Evolutionary conservation across 441 rosid species (phyloP).

Genomic region (Arabidopsis lyrata): DNA sequence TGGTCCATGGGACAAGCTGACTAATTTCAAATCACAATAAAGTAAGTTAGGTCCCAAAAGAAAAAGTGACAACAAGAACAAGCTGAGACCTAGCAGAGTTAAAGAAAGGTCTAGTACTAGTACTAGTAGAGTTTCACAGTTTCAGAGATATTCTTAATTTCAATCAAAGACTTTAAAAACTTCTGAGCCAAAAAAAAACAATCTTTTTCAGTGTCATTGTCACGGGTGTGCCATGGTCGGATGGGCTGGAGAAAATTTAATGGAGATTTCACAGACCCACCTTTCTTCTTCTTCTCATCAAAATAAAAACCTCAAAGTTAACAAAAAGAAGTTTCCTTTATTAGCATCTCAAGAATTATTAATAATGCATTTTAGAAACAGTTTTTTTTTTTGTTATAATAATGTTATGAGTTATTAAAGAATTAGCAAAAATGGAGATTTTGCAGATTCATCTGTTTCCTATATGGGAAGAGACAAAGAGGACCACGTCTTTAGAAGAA

Average conservation of each 20-base stretch:
- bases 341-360: neutral
- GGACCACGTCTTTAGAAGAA: conserved; percentile 68
- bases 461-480: conserved; percentile 41
- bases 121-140: conserved; percentile 28
- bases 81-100: conserved; percentile 40
- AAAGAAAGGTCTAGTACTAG: conserved; percentile 38
- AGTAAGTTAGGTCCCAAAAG: conserved; percentile 50
- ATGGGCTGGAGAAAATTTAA: conserved; percentile 60
- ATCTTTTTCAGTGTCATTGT: conserved; percentile 60
- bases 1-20: conserved; percentile 48
- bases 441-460: conserved; percentile 41
- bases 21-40: conserved; percentile 43
- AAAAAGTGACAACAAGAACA: conserved; percentile 41
- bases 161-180: conserved; percentile 27
- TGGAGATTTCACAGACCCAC: conserved; percentile 48
- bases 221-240: conserved; percentile 81
- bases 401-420: conserved; percentile 11
- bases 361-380: neutral
- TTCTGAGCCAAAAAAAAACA: conserved; percentile 21
- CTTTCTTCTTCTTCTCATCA: conserved; percentile 44
- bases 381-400: conserved; percentile 15
- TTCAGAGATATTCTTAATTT: conserved; percentile 34
- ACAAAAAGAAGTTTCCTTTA: conserved; percentile 43
- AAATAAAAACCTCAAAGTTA: conserved; percentile 33
- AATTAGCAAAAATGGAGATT: conserved; percentile 31